Evolutionary conservation across 352 stramenopile species (phyloP).

Genomic region (Phytophthora meadii): DNA sequence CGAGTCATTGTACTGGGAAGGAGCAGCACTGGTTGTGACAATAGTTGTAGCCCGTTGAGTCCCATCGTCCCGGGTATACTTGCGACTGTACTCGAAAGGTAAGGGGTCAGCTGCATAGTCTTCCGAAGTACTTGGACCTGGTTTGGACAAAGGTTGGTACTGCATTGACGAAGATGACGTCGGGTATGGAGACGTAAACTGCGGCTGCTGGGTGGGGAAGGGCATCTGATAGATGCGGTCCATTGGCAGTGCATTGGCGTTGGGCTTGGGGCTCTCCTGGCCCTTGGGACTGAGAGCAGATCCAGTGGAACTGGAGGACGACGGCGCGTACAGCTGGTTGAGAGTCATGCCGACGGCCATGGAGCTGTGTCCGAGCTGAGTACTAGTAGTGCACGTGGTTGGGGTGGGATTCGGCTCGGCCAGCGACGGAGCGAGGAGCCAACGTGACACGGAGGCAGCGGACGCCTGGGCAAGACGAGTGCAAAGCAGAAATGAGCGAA

Average conservation of each 20-base stretch:
- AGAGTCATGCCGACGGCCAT: conserved; percentile 79
- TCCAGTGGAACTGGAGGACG: conserved; percentile 19
- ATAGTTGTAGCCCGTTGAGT: conserved; percentile 5
- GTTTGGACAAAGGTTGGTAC: conserved; percentile 33
- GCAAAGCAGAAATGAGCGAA: conserved; percentile 34
- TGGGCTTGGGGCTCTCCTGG: conserved; percentile 21
- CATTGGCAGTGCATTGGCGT: conserved; percentile 12
- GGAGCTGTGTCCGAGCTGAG: conserved; percentile 7
- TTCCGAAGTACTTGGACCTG: conserved; percentile 42
- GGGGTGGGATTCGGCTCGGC: conserved; percentile 22
- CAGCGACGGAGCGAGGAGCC: conserved; percentile 21
- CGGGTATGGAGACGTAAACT: conserved; percentile 31
- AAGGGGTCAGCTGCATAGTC: conserved; percentile 83
- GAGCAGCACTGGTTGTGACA: conserved; percentile 19
- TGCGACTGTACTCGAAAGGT: conserved; percentile 79
- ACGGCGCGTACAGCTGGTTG: conserved; percentile 71
- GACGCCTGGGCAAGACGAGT: conserved; percentile 14
- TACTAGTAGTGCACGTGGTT: conserved; percentile 10
- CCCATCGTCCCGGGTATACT: conserved; percentile 45
- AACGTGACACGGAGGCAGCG: conserved; percentile 28
- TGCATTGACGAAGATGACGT: conserved; percentile 22
- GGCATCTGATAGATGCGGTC: conserved; percentile 44
- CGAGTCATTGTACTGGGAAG: conserved; percentile 38
- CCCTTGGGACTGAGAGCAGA: conserved; percentile 27
- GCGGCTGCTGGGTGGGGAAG: conserved; percentile 22